These are phyloP conservation scores for Neltuma alba DNA, from an alignment of 306 rosid genomes.

Conservation along the genomic window DNA sequence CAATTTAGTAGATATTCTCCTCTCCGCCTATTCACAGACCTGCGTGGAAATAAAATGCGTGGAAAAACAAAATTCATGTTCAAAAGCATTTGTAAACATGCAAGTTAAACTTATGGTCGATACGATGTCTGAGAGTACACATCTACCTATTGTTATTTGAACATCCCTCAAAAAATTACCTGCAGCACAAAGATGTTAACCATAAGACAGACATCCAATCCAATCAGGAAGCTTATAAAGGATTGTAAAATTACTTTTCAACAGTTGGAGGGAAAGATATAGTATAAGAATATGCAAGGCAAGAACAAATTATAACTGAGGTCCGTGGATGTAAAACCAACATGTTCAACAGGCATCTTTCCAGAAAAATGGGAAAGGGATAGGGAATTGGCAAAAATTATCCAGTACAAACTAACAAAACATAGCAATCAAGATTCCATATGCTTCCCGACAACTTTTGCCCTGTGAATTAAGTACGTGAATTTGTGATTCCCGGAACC, in stretches of 20 bases:
- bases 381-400: conserved; percentile 9
- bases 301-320: not conserved
- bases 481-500: not conserved
- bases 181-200: conserved; percentile 75
- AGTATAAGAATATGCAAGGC: not conserved
- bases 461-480: conserved; percentile 9
- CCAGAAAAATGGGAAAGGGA: not conserved
- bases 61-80: conserved; percentile 26
- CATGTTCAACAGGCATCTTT: conserved; percentile 5
- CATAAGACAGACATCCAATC: conserved; percentile 46
- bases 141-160: conserved; percentile 98
- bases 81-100: conserved; percentile 34
- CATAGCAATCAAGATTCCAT: not conserved
- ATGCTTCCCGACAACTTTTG: conserved; percentile 20
- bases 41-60: not conserved
- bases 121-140: conserved; percentile 59
- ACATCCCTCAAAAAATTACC: conserved; percentile 93
- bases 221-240: conserved; percentile 32
- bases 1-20: conserved; percentile 26
- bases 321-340: not conserved
- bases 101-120: conserved; percentile 38
- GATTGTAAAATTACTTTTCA: conserved; percentile 22
- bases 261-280: not conserved
- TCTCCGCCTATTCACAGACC: conserved; percentile 7
- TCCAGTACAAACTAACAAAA: conserved; percentile 1